phyloP scores from a whole-genome alignment of 345 rosid genomes.

The Gynandropsis gynandra region DNA sequence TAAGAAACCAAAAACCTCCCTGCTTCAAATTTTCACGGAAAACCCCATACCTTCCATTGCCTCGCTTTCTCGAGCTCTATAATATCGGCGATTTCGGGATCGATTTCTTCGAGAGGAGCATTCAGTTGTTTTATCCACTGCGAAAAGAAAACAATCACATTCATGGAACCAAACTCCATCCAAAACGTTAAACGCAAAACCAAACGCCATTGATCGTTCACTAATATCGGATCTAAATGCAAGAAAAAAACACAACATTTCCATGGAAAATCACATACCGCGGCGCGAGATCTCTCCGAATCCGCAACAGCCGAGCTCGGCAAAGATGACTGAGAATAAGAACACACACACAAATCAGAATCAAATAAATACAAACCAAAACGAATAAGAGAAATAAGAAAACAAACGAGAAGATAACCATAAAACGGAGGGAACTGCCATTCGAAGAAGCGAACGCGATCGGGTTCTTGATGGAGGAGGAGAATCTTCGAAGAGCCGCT shows the following conservation, averaged over 20 bases:
- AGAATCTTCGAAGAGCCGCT: constrained; percentile 62
- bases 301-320: constrained; percentile 41
- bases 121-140: constrained; percentile 91
- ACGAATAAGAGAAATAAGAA: not conserved
- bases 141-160: not conserved
- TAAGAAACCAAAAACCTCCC: not conserved
- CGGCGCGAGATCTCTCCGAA: constrained; percentile 52
- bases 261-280: constrained; percentile 41
- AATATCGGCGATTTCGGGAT: constrained; percentile 84
- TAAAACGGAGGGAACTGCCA: constrained; percentile 36
- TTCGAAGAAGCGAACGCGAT: constrained; percentile 26
- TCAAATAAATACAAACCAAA: not conserved
- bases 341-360: constrained; percentile 10
- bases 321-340: constrained; percentile 52
- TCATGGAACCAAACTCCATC: not conserved
- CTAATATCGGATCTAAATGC: constrained; percentile 11
- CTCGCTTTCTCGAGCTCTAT: constrained; percentile 96
- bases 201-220: not conserved
- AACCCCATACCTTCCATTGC: constrained; percentile 79
- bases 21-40: not conserved
- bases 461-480: constrained; percentile 42
- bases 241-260: not conserved
- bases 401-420: constrained; percentile 29
- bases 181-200: not conserved
- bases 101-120: constrained; percentile 66